A percentile compares a stretch with the other conserved stretches of the same genome.
Conservation (phyloP, 225 moss, liverwort and hornwort species). For the Physcomitrium patens region DNA sequence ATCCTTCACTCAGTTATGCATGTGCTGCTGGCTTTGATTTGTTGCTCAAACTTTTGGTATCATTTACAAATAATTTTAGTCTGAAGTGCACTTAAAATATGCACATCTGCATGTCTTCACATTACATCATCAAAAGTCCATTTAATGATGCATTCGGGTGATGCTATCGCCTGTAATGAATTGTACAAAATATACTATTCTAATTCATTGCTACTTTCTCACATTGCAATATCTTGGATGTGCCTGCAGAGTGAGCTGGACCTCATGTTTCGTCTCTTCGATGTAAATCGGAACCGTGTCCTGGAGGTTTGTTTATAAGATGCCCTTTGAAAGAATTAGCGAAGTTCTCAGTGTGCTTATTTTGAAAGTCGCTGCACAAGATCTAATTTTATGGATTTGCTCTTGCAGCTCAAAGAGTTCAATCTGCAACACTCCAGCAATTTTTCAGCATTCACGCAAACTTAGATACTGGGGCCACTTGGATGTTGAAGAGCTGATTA, state of each 20-base stretch:
- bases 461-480: neutral
- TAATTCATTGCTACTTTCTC: slow-evolving; percentile 16
- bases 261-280: slow-evolving; percentile 78
- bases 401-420: slow-evolving; percentile 54
- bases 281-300: slow-evolving; percentile 63
- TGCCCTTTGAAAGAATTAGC: slow-evolving; percentile 4
- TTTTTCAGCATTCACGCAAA: neutral
- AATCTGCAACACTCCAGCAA: slow-evolving; percentile 36
- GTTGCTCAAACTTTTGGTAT: neutral
- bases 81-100: neutral
- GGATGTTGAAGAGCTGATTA: too few relatives aligned
- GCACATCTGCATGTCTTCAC: neutral
- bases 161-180: neutral
- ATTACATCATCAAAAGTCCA: neutral
- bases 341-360: slow-evolving; percentile 1
- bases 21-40: slow-evolving; percentile 17
- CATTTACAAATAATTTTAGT: slow-evolving; percentile 10
- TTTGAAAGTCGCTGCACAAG: neutral
- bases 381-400: slow-evolving; percentile 13
- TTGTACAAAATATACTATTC: neutral
- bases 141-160: neutral
- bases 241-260: slow-evolving; percentile 80
- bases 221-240: slow-evolving; percentile 19
- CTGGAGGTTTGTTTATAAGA: slow-evolving; percentile 47
- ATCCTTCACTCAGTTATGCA: neutral